Evolutionary conservation across 192 early-diverging fungal genomes (phyloP).

Genomic region (Entomortierella lignicola): DNA sequence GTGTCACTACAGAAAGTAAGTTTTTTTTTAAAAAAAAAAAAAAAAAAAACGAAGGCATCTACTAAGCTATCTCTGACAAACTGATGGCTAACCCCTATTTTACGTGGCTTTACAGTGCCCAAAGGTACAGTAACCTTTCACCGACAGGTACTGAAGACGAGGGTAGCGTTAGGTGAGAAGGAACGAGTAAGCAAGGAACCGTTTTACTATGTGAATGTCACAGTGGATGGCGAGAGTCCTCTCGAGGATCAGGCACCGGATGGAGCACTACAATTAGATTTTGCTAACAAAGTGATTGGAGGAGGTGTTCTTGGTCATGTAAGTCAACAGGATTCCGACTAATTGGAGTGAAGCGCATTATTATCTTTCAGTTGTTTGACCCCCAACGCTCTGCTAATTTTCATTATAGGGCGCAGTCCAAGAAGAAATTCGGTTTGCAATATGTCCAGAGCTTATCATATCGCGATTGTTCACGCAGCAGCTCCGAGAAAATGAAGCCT

Average conservation of each 20-base stretch:
- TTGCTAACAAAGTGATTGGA: conserved; percentile 49
- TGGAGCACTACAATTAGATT: conserved; percentile 38
- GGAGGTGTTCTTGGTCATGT: conserved; percentile 38
- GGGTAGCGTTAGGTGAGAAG: conserved; percentile 1
- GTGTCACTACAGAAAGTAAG: conserved; percentile 28
- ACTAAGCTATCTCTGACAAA: too few relatives aligned
- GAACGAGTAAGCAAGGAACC: conserved; percentile 5
- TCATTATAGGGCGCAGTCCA: conserved; percentile 39
- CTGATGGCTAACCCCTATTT: too few relatives aligned
- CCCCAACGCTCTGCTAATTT: background rate
- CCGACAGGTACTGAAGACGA: conserved; percentile 27
- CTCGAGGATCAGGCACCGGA: conserved; percentile 43
- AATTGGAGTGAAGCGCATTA: too few relatives aligned
- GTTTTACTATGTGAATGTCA: conserved; percentile 16
- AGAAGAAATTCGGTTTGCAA: conserved; percentile 46
- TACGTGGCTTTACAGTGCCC: conserved; percentile 48
- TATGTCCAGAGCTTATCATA: conserved; percentile 49
- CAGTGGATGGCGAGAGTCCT: conserved; percentile 26
- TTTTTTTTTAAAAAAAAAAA: background rate
- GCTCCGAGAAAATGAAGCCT: conserved; percentile 30
- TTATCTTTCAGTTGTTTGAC: background rate
- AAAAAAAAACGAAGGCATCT: too few relatives aligned
- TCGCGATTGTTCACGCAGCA: conserved; percentile 34
- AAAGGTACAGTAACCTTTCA: conserved; percentile 38
- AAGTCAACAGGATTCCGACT: background rate